A percentile compares a stretch with the other conserved stretches of the same genome.
These are phyloP conservation scores for Alternaria conjuncta DNA, from an alignment of 2,329 filamentous ascomycete genomes.

Conservation along the genomic window DNA sequence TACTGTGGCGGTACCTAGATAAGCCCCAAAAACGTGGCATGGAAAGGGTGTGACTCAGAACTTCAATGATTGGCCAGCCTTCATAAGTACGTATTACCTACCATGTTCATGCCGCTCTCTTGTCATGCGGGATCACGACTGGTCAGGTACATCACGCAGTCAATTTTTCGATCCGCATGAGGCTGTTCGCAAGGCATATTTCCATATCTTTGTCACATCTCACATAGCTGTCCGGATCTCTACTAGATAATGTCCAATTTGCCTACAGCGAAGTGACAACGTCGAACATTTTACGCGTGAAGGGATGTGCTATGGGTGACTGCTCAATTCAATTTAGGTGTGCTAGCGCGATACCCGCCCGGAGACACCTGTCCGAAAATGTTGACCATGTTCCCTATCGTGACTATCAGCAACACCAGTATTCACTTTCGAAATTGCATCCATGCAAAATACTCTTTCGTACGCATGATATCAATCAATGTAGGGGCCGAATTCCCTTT, in stretches of 20 bases:
- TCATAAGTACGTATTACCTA: neutral
- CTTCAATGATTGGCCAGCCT: neutral
- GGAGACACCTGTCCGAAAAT: neutral
- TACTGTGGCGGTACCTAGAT: neutral
- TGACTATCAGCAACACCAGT: neutral
- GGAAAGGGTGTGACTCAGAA: neutral
- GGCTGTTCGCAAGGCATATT: slow-evolving; percentile 15
- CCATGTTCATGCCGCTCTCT: neutral
- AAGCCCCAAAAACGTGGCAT: neutral
- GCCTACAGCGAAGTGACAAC: neutral
- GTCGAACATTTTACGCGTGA: neutral
- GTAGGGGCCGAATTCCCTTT: neutral
- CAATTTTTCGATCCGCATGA: slow-evolving; percentile 7
- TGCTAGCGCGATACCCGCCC: neutral
- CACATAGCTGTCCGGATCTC: neutral
- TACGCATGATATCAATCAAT: neutral
- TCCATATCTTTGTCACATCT: neutral
- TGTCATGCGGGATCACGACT: neutral
- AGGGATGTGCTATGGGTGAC: neutral
- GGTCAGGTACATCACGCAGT: neutral
- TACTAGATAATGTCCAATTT: neutral
- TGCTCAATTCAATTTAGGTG: neutral
- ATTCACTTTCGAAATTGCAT: neutral
- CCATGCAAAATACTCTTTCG: neutral
- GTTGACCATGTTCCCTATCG: neutral